phyloP scores from a whole-genome alignment of 140 eudicot species.

The Anethum foeniculum region DNA sequence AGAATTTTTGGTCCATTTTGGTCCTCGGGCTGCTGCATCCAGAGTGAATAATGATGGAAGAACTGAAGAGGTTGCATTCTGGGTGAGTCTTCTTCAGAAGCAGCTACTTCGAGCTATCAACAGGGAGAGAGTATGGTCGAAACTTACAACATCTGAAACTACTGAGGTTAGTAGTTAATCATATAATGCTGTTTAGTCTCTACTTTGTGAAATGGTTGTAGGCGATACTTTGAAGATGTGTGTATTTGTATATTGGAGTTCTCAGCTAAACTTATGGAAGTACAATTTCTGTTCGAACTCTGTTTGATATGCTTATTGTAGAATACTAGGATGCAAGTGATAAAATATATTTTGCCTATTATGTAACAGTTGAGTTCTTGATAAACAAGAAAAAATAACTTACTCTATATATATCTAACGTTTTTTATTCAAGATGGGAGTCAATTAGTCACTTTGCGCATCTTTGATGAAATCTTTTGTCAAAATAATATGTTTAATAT shows the following conservation, averaged over 20 bases:
- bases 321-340: not conserved
- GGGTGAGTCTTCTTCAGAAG: conserved; percentile 82
- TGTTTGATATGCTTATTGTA: not conserved
- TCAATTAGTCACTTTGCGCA: not conserved
- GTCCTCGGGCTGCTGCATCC: conserved; percentile 84
- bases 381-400: not conserved
- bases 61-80: conserved; percentile 75
- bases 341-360: not conserved
- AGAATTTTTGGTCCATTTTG: conserved; percentile 92
- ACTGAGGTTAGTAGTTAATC: conserved; percentile 54
- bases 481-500: not conserved
- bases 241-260: not conserved
- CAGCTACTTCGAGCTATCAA: conserved; percentile 78
- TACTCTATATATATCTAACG: not conserved
- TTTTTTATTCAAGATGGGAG: not conserved
- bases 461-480: not conserved
- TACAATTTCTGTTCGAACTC: not conserved
- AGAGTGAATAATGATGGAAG: conserved; percentile 64
- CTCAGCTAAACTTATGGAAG: not conserved
- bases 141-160: conserved; percentile 82
- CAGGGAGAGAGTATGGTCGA: conserved; percentile 96
- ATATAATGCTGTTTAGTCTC: not conserved
- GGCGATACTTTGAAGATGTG: not conserved
- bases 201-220: not conserved
- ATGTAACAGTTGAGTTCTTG: not conserved